Percentiles rank a stretch among this genome's conserved stretches.
Evolutionary conservation across 2,329 filamentous ascomycete species (phyloP).

Genomic region (Trichoderma guizhouense): DNA sequence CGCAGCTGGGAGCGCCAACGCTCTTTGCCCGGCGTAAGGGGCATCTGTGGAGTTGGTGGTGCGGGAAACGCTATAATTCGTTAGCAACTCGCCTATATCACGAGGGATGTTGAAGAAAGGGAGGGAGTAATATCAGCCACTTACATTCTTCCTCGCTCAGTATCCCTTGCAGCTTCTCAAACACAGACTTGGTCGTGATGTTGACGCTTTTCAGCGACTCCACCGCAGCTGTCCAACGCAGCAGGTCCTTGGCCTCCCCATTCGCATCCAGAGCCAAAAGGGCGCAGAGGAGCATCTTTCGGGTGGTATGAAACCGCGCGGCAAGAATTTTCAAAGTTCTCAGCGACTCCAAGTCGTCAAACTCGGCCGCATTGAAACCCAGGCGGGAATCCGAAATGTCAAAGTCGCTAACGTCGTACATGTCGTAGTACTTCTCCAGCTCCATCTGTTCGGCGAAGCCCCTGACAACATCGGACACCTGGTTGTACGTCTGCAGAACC

Average conservation of each 20-base stretch:
- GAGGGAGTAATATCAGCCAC: slow-evolving; percentile 28
- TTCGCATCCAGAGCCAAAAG: slow-evolving; percentile 81
- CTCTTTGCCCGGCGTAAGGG: slow-evolving; percentile 71
- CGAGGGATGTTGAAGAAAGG: not conserved
- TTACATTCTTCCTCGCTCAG: slow-evolving; percentile 77
- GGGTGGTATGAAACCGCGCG: slow-evolving; percentile 73
- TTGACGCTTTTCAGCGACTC: slow-evolving; percentile 70
- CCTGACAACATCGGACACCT: slow-evolving; percentile 65
- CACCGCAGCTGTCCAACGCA: slow-evolving; percentile 73
- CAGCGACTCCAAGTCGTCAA: slow-evolving; percentile 74
- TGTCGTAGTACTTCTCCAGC: slow-evolving; percentile 88
- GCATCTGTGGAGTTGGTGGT: slow-evolving; percentile 55
- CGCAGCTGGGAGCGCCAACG: slow-evolving; percentile 82
- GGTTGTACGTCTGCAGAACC: slow-evolving; percentile 68
- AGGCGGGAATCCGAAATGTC: slow-evolving; percentile 69
- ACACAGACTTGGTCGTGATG: slow-evolving; percentile 57
- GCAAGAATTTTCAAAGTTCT: slow-evolving; percentile 78
- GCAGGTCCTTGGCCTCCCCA: slow-evolving; percentile 71
- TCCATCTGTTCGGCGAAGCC: slow-evolving; percentile 75
- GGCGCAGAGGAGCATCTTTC: slow-evolving; percentile 86
- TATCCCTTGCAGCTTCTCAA: slow-evolving; percentile 63
- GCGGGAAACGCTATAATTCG: slow-evolving; percentile 46
- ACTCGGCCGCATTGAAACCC: slow-evolving; percentile 62
- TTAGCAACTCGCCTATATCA: not conserved
- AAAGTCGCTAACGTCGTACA: slow-evolving; percentile 73